phyloP scores from a whole-genome alignment of 768 basidiomycete species.

The Russula abietina region DNA sequence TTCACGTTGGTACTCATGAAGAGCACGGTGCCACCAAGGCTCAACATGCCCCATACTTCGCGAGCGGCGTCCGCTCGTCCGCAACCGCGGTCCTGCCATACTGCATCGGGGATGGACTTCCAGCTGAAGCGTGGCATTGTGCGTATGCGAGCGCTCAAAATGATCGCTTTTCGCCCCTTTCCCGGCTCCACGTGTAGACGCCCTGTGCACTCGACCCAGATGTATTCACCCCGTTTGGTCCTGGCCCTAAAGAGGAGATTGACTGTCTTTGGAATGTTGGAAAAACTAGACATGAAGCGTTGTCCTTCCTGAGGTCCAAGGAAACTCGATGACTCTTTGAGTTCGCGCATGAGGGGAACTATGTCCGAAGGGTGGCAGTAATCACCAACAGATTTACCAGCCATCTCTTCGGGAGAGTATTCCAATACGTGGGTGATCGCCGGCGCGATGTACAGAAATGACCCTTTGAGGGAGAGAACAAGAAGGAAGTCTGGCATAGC shows the following conservation, averaged over 20 bases:
- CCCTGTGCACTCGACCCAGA: constrained; percentile 92
- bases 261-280: constrained; percentile 47
- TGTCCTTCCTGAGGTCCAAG: constrained; percentile 26
- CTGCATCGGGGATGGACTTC: constrained; percentile 45
- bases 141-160: constrained; percentile 75
- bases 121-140: constrained; percentile 60
- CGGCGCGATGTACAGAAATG: constrained; percentile 88
- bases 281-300: constrained; percentile 9
- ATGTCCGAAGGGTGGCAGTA: constrained; percentile 87
- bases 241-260: constrained; percentile 82
- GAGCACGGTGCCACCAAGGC: constrained; percentile 43
- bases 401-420: constrained; percentile 78
- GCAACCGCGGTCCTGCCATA: constrained; percentile 11
- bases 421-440: constrained; percentile 73
- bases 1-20: constrained; percentile 45
- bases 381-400: constrained; percentile 71
- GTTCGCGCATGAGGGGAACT: constrained; percentile 84
- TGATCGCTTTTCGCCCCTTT: constrained; percentile 90
- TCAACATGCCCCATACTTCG: constrained; percentile 55
- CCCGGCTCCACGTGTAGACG: constrained; percentile 87
- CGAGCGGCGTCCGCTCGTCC: constrained; percentile 27
- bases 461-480: constrained; percentile 88
- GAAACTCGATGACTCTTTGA: constrained; percentile 60
- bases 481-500: constrained; percentile 74
- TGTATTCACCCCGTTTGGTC: constrained; percentile 56